Base-by-base conservation (phyloP, 306 rosid species). In the Pyrus betulifolia region DNA sequence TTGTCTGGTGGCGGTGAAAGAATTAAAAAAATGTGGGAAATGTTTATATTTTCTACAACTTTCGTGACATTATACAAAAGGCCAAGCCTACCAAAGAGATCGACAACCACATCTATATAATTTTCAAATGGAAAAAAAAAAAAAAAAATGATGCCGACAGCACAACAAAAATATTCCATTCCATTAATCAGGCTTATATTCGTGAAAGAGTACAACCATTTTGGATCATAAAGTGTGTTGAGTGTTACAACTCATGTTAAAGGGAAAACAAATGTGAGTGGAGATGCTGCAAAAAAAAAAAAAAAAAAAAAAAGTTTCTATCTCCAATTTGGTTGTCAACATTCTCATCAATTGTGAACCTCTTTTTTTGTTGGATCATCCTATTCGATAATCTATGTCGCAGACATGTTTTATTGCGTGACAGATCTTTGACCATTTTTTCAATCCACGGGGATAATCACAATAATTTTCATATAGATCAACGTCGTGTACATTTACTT, bases 1-100 rank as follows among this genome's bases (percentile, higher is more conserved):
- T 35, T 35, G 10, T 72, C 46, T 8, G 76, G 55, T 72, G 76
- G 42, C 22, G 76, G 76, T 72, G 76, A 38, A 57, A 67, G 22
- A 8, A 69, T n/a, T 23, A 2, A 10, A n/a, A 57, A 57, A 73
- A 25, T 73, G 69, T 74, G 60, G 59, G 33, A 60, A 61, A 12
- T 42, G 11, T 35, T 17, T 57, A 17, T 13, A 23, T 5, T 40
- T 8, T 40, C 11, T 25, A 15, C 55, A 49, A 49, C 21, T 49
- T 49, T 73, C 19, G 2, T 42, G 35, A 27, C 28, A 18, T 38
- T 19, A 1, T 27, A 33, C 35, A 27, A 74, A 74, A 25, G 59
- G 31, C 22, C 45, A 25, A 40, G 59, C 19, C 66, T 60, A n/a
- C 52, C 52, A 1, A 2, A 15, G 44, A 60, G 44, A 74, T 74